phyloP scores from a whole-genome alignment of 73 alveolate genomes.

The Blepharisma japonicum region DNA sequence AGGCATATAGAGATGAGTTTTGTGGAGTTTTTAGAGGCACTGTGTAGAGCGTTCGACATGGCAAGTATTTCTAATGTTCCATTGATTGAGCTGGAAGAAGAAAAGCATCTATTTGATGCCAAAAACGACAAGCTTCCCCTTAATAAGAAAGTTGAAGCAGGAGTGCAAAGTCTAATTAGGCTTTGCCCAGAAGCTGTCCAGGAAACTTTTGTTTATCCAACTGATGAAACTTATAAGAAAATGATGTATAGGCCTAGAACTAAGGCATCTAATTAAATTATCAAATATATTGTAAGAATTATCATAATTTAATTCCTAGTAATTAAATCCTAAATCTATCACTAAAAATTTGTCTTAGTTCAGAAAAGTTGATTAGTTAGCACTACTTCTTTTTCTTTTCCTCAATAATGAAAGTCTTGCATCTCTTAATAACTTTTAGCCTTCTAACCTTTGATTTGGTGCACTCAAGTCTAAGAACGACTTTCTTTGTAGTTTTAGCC shows the following conservation, averaged over 20 bases:
- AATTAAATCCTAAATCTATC: no score
- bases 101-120: no score
- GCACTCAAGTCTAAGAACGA: constrained; percentile 86
- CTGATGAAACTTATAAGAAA: constrained; percentile 11
- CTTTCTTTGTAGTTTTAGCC: constrained; percentile 95
- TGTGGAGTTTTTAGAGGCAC: constrained; percentile 72
- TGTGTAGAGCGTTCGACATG: background rate
- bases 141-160: constrained; percentile 1
- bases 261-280: no score
- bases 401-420: constrained; percentile 93
- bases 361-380: background rate
- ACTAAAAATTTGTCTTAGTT: no score
- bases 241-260: constrained; percentile 22
- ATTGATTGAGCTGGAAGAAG: background rate
- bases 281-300: no score
- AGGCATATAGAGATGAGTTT: constrained; percentile 67
- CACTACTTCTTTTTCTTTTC: constrained; percentile 37
- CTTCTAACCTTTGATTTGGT: constrained; percentile 85
- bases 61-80: no score
- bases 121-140: no score
- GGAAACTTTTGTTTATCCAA: background rate
- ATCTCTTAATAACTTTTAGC: constrained; percentile 80
- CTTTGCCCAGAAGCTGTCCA: background rate
- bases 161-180: background rate
- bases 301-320: no score